Conservation (phyloP, 2,329 filamentous ascomycete genomes). For the Trichoderma koningiopsis region DNA sequence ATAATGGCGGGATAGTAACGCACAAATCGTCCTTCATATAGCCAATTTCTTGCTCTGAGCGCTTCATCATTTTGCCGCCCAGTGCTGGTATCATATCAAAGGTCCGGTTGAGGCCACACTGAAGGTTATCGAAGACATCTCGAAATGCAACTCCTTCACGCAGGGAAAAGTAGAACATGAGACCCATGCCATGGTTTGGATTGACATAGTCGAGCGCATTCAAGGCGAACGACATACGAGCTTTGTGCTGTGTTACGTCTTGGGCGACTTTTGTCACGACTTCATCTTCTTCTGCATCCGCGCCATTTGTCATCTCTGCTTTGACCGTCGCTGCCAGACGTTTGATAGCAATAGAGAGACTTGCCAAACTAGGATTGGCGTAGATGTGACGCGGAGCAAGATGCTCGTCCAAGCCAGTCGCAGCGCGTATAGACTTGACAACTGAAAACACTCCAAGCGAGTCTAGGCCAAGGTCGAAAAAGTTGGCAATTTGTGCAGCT, state of each 20-base stretch:
- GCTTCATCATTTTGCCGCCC: slow-evolving; percentile 40
- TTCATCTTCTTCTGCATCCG: background rate
- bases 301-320: background rate
- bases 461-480: slow-evolving; percentile 38
- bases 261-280: background rate
- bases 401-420: slow-evolving; percentile 32
- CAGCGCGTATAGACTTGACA: slow-evolving; percentile 37
- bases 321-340: background rate
- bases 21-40: slow-evolving; percentile 31
- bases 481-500: slow-evolving; percentile 25
- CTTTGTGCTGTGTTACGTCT: slow-evolving; percentile 30
- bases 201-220: slow-evolving; percentile 40
- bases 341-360: background rate
- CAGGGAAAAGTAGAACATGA: slow-evolving; percentile 41
- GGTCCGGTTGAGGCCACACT: slow-evolving; percentile 39
- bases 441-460: slow-evolving; percentile 37
- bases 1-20: background rate
- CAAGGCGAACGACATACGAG: slow-evolving; percentile 36
- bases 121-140: slow-evolving; percentile 38
- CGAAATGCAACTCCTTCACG: slow-evolving; percentile 30
- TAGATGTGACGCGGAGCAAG: slow-evolving; percentile 3
- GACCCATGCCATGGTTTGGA: slow-evolving; percentile 37
- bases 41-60: slow-evolving; percentile 34
- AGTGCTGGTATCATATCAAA: slow-evolving; percentile 42
- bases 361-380: background rate